These are phyloP conservation scores for Yamadazyma sp. DNA, from an alignment of 805 yeast species.

Conservation along the genomic window DNA sequence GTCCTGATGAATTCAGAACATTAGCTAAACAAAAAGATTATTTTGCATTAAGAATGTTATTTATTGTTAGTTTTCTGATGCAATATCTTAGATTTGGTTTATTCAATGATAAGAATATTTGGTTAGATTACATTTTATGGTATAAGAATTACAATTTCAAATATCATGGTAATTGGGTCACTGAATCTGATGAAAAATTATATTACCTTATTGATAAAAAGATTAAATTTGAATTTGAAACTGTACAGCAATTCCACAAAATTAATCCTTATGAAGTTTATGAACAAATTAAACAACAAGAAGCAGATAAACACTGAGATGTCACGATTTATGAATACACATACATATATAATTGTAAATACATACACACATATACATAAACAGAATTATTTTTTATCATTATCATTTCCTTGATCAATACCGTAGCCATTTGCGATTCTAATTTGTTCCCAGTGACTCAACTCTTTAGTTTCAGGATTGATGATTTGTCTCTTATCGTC, in stretches of 20 bases:
- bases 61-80: constrained; percentile 18
- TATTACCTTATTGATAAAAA: no score
- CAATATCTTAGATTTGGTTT: constrained; percentile 12
- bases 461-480: constrained; percentile 5
- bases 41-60: constrained; percentile 25
- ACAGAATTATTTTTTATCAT: no score
- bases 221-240: no score
- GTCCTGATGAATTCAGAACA: constrained; percentile 12
- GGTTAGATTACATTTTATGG: constrained; percentile 24
- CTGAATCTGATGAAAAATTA: constrained; percentile 8
- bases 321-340: no score
- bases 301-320: no score
- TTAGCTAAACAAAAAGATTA: constrained; percentile 19
- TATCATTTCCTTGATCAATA: no score
- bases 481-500: background rate
- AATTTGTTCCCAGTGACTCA: constrained; percentile 33
- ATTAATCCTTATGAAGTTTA: no score
- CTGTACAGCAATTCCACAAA: no score
- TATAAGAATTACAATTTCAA: constrained; percentile 13
- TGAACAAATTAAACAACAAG: no score
- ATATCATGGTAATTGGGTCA: constrained; percentile 12
- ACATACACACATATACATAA: no score
- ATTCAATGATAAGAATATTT: constrained; percentile 20
- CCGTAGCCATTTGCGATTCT: constrained; percentile 23
- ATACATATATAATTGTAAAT: no score